These are phyloP conservation scores for Carex scoparia DNA, from an alignment of 176 grass and related monocot species.

Conservation along the genomic window DNA sequence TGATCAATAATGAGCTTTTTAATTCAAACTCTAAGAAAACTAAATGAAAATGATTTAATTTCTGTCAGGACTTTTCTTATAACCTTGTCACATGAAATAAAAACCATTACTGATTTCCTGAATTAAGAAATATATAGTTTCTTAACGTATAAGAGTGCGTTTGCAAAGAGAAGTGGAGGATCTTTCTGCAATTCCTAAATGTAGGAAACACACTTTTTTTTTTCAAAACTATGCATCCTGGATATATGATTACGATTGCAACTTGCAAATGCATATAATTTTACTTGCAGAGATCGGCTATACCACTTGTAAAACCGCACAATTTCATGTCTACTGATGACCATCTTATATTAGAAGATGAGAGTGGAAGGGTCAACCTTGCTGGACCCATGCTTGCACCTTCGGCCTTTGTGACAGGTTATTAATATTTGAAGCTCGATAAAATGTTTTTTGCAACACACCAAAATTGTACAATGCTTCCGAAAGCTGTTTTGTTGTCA, in stretches of 20 bases:
- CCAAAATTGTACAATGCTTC: background rate
- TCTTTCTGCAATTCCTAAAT: background rate
- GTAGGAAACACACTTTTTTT: background rate
- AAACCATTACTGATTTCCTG: background rate
- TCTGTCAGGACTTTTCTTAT: background rate
- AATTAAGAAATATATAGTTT: background rate
- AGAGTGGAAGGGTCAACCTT: slow-evolving; percentile 93
- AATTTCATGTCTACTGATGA: slow-evolving; percentile 97
- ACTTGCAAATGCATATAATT: slow-evolving; percentile 6
- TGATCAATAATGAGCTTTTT: background rate
- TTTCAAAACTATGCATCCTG: background rate
- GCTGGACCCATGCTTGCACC: slow-evolving; percentile 55
- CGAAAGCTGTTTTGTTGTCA: background rate
- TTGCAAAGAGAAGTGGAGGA: background rate
- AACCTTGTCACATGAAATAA: background rate
- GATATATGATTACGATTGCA: background rate
- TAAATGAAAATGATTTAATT: background rate
- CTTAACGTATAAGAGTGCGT: background rate
- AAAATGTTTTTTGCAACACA: background rate
- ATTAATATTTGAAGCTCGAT: background rate
- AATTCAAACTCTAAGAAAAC: background rate
- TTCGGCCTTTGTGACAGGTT: slow-evolving; percentile 78
- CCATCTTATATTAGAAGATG: slow-evolving; percentile 98
- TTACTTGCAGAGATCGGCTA: slow-evolving; percentile 63
- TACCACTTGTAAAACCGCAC: slow-evolving; percentile 89